Evolutionary conservation across 2,329 filamentous ascomycete genomes (phyloP), one percentile per base, ranked within the genome.

Genomic region (Kalaharituber pfeilii): DNA sequence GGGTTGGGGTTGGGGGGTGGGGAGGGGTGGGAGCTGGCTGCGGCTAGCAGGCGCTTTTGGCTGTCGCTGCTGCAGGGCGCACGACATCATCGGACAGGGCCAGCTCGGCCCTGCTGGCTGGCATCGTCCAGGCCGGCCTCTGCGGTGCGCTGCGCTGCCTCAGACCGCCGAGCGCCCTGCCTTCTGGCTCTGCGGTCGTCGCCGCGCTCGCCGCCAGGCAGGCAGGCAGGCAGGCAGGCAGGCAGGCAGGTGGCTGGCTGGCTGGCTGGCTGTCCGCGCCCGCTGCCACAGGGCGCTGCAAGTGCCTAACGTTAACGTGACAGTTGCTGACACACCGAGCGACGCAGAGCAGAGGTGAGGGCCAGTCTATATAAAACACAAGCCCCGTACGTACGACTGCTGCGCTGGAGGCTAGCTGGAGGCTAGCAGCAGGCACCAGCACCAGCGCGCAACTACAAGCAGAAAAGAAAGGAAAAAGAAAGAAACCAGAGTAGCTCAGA

Each of bases 401-500:
- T 9, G 33, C 15, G 33, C 13, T 18, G 33, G 20, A 6, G 15
- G 15, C 20, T 39, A 39, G 13, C 33, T 39, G 33, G 33, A 15
- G 4, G 13, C 15, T 39, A 39, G 13, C 33, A 15, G 33, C 13
- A 15, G 4, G 13, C 15, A 15, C 20, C 33, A 39, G 33, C 20
- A 39, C 13, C 4, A 39, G 33, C 15, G 33, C 4, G 30, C 30
- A 36, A n/a, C n/a, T 36, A 36, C 30, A 36, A 36, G n/a, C n/a
- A n/a, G 27, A 28, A 28, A 44, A 28, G 49, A 49, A 50, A 54
- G 51, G 55, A 57, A 55, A 55, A 50, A 55, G 50, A 54, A 58
- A 57, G 52, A 52, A 50, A 52, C 51, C 54, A 50, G 25, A 54
- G 57, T 58, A 52, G 53, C 55, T 57, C 36, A 50, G 57, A 57